Percentiles rank a stretch among this genome's conserved stretches.
These are phyloP conservation scores for Chalara sp. DNA, from an alignment of 2,329 filamentous ascomycete genomes.

Conservation along the genomic window DNA sequence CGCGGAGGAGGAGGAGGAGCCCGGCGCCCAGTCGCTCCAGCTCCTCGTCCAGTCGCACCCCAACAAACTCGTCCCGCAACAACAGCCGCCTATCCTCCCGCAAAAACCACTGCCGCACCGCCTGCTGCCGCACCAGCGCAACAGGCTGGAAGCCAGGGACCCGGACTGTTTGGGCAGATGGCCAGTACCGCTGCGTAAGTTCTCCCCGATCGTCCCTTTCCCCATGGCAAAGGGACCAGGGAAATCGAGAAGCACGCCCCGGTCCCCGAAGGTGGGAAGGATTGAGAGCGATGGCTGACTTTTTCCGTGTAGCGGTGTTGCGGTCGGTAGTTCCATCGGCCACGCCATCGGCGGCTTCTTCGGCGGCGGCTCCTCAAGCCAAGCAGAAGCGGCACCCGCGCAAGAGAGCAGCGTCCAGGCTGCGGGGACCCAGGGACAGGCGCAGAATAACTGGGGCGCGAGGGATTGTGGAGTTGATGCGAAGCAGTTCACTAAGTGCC, in stretches of 20 bases:
- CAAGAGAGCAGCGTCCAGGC: slow-evolving; percentile 38
- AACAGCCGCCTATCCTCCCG: slow-evolving; percentile 49
- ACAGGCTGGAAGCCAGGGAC: slow-evolving; percentile 47
- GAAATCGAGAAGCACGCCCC: too few species aligned
- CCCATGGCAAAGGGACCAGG: too few species aligned
- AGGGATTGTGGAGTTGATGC: slow-evolving; percentile 74
- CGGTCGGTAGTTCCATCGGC: slow-evolving; percentile 90
- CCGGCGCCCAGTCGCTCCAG: slow-evolving; percentile 58
- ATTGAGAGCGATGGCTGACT: slow-evolving; percentile 14
- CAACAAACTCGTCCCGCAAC: slow-evolving; percentile 65
- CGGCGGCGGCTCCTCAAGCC: slow-evolving; percentile 59
- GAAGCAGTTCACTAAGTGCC: slow-evolving; percentile 84
- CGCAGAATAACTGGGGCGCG: slow-evolving; percentile 46
- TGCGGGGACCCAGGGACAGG: slow-evolving; percentile 45
- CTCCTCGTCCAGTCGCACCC: slow-evolving; percentile 44
- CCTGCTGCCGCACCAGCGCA: slow-evolving; percentile 29
- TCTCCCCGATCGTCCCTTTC: not conserved
- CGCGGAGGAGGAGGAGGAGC: slow-evolving; percentile 52
- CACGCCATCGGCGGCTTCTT: slow-evolving; percentile 91
- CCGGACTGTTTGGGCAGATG: slow-evolving; percentile 93
- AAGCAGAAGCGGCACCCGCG: slow-evolving; percentile 37
- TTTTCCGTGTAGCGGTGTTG: slow-evolving; percentile 67
- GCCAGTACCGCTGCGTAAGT: slow-evolving; percentile 95
- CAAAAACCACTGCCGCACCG: slow-evolving; percentile 42
- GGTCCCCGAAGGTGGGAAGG: too few species aligned